Conservation (phyloP, 495 filamentous ascomycete species). For the Xylaria cubensis region DNA sequence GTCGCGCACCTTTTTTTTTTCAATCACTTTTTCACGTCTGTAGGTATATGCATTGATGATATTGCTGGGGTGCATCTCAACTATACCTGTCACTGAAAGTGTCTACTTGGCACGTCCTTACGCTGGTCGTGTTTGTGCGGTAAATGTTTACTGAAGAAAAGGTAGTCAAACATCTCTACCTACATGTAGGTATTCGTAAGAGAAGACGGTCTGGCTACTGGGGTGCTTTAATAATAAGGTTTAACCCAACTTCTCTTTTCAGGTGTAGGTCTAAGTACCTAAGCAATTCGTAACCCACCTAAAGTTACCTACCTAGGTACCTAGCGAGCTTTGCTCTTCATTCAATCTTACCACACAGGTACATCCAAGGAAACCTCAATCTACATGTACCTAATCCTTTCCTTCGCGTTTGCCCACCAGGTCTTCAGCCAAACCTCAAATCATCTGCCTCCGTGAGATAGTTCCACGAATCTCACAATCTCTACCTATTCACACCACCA, state of each 20-base stretch:
- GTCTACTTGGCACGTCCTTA: not conserved
- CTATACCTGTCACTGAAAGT: not conserved
- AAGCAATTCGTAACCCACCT: not conserved
- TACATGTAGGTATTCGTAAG: not conserved
- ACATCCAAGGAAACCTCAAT: not conserved
- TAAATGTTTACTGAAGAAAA: not conserved
- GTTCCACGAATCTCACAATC: not conserved
- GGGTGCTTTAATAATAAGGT: not conserved
- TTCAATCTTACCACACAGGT: not conserved
- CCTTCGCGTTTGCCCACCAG: not conserved
- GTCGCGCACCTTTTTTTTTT: constrained; percentile 9
- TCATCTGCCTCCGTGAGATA: not conserved
- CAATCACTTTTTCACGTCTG: not conserved
- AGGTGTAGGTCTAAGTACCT: not conserved
- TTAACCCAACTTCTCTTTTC: not conserved
- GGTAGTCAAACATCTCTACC: not conserved
- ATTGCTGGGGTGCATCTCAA: not conserved
- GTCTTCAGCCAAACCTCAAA: constrained; percentile 7
- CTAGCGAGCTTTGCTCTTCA: not conserved
- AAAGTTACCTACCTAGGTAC: not conserved
- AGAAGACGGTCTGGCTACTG: not conserved
- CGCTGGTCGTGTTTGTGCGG: not conserved
- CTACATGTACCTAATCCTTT: not conserved
- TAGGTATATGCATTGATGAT: not conserved
- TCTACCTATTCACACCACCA: not conserved